Evolutionary conservation across 805 yeast genomes (phyloP).

Genomic region (Yamadazyma laniorum): DNA sequence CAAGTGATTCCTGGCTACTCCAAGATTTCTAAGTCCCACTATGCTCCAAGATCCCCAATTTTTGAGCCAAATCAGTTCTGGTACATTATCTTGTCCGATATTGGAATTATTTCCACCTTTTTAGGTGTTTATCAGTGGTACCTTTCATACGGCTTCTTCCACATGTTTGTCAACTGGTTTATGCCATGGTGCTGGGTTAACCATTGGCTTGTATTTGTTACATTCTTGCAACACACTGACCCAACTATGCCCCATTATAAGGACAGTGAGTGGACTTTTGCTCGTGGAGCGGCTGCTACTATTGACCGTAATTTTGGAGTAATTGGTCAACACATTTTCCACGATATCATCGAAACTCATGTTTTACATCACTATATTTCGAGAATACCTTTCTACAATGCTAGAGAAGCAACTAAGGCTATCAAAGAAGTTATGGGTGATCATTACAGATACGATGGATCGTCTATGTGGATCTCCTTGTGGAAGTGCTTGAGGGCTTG

Average conservation of each 20-base stretch:
- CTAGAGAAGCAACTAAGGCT: constrained; percentile 52
- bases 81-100: constrained; percentile 54
- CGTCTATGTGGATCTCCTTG: constrained; percentile 55
- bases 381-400: constrained; percentile 56
- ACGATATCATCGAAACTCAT: constrained; percentile 58
- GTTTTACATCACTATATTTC: constrained; percentile 56
- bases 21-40: constrained; percentile 47
- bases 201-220: constrained; percentile 65
- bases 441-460: constrained; percentile 49
- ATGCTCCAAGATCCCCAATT: constrained; percentile 53
- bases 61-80: constrained; percentile 55
- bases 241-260: constrained; percentile 59
- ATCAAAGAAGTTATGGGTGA: constrained; percentile 53
- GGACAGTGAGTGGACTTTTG: constrained; percentile 57
- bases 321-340: constrained; percentile 55
- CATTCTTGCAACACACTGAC: constrained; percentile 63
- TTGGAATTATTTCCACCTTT: constrained; percentile 48
- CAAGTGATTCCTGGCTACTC: constrained; percentile 44
- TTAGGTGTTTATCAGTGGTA: constrained; percentile 53
- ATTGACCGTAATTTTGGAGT: constrained; percentile 62
- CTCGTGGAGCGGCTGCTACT: constrained; percentile 66
- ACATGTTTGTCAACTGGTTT: constrained; percentile 54
- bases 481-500: constrained; percentile 63
- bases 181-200: constrained; percentile 59
- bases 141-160: constrained; percentile 46